Base-by-base conservation (phyloP, 495 filamentous ascomycete species). In the Penicillium maclennaniae region DNA sequence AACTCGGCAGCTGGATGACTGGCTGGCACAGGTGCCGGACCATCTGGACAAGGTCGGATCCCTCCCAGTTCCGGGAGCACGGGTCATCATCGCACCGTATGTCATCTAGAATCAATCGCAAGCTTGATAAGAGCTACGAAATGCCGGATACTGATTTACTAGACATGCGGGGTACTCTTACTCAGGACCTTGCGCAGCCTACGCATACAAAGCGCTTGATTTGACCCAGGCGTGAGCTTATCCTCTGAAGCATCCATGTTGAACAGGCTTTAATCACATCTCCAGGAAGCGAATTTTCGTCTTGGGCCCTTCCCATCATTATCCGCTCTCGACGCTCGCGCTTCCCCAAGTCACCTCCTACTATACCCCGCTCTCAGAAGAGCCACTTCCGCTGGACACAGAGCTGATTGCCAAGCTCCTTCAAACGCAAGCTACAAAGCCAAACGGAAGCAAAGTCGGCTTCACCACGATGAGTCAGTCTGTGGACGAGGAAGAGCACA, bases 141-240 rank as follows among this genome's bases (percentile, higher is more conserved):
- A 26, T 0, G 9, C 37, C 7, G 12, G n/a, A 10, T 16, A 45
- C 62, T 68, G 45, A 67, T 45, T 44, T 28, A 41, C 20, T 54
- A 97, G 93, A 54, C 93, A 99, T 69, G 93, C 95, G 49, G 95
- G 93, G 26, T 99, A 96, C 77, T 79, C 88, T 4, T 99, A 97
- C 73, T 97, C 92, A 15, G 93, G 93, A 27, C 84, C 91, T 25
- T 90, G 90, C 56, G 92, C 95, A 45, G 93, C 91, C 43, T 96
- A 90, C 82, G 93, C 93, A 41, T 99, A 99, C 74, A 92, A 89
- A 67, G 79, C 84, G 4, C 84, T 95, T 49, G 92, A 99, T 69
- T 75, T 97, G 39, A 85, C 85, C 17, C 83, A 84, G 56, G 87
- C 87, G 87, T 89, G 69, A 70, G 77, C 44, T 46, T 37, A 45